Evolutionary conservation across 768 basidiomycete genomes (phyloP).

Genomic region (Mycena leptocephala): DNA sequence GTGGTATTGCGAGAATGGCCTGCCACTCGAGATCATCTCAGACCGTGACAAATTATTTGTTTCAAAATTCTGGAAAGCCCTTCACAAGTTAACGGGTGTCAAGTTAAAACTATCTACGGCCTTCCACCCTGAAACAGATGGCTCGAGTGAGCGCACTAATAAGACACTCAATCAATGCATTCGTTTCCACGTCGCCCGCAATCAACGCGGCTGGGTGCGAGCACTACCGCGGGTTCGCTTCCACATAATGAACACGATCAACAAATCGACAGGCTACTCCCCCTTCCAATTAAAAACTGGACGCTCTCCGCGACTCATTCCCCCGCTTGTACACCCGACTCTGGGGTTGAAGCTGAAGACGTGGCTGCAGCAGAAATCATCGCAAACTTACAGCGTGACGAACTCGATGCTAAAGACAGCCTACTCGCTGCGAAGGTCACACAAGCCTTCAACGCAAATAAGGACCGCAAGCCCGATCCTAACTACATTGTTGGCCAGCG

Average conservation of each 20-base stretch:
- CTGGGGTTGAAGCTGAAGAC: neutral
- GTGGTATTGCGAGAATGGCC: slow-evolving; percentile 39
- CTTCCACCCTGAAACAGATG: slow-evolving; percentile 55
- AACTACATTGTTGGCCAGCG: slow-evolving; percentile 48
- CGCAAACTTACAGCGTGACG: slow-evolving; percentile 20
- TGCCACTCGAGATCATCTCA: slow-evolving; percentile 17
- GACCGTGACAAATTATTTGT: slow-evolving; percentile 54
- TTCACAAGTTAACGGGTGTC: too few species aligned
- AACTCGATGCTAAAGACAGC: slow-evolving; percentile 45
- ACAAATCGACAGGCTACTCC: slow-evolving; percentile 46
- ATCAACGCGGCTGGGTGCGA: slow-evolving; percentile 46
- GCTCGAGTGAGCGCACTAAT: slow-evolving; percentile 46
- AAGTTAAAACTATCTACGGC: slow-evolving; percentile 48
- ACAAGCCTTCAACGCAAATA: slow-evolving; percentile 42
- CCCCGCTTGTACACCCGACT: slow-evolving; percentile 22
- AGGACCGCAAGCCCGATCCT: slow-evolving; percentile 24
- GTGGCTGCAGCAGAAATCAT: neutral
- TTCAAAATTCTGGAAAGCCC: slow-evolving; percentile 50
- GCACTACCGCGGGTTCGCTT: slow-evolving; percentile 45
- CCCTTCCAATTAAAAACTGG: slow-evolving; percentile 46
- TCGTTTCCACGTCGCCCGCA: slow-evolving; percentile 39
- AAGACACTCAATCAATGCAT: slow-evolving; percentile 43
- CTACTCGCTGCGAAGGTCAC: slow-evolving; percentile 43
- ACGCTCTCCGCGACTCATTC: slow-evolving; percentile 39
- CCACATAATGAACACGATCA: slow-evolving; percentile 49